phyloP scores from a whole-genome alignment of 768 basidiomycete species.

The Leucogyrophana mollusca region DNA sequence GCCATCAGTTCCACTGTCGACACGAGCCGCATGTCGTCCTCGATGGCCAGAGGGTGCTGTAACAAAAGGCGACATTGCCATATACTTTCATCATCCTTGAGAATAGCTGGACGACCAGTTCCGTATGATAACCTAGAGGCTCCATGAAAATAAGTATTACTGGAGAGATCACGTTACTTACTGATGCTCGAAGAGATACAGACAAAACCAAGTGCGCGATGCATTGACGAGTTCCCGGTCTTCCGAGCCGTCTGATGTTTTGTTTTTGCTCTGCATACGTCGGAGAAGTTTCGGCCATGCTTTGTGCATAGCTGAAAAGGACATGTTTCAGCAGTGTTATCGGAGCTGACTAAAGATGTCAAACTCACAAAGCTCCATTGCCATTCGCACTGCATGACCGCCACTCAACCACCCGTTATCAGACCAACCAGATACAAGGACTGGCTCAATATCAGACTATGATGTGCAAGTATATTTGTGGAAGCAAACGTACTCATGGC shows the following conservation, averaged over 20 bases:
- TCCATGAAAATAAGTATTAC: background rate
- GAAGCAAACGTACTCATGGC: constrained; percentile 74
- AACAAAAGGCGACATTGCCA: constrained; percentile 75
- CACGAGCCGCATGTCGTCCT: constrained; percentile 93
- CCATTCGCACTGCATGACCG: constrained; percentile 97
- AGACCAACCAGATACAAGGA: constrained; percentile 91
- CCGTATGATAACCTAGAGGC: constrained; percentile 84
- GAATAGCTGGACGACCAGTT: constrained; percentile 88
- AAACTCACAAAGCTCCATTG: constrained; percentile 82
- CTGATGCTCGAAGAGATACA: constrained; percentile 95
- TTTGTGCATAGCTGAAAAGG: constrained; percentile 73
- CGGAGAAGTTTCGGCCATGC: constrained; percentile 83
- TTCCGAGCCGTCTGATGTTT: constrained; percentile 42
- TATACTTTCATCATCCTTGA: constrained; percentile 92
- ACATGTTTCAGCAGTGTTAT: background rate
- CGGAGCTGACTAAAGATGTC: constrained; percentile 1
- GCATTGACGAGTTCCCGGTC: constrained; percentile 82
- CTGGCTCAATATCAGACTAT: constrained; percentile 34
- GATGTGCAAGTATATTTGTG: background rate
- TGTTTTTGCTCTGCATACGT: constrained; percentile 71
- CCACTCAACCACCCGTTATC: constrained; percentile 95
- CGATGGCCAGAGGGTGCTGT: constrained; percentile 84
- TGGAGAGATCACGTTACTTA: constrained; percentile 36
- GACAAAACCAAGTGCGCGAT: constrained; percentile 88
- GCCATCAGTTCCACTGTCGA: constrained; percentile 93